Evolutionary conservation across 371 early-diverging fungal species (phyloP), one percentile per base, ranked within the genome.

Genomic region (Batrachochytrium dendrobatidis): DNA sequence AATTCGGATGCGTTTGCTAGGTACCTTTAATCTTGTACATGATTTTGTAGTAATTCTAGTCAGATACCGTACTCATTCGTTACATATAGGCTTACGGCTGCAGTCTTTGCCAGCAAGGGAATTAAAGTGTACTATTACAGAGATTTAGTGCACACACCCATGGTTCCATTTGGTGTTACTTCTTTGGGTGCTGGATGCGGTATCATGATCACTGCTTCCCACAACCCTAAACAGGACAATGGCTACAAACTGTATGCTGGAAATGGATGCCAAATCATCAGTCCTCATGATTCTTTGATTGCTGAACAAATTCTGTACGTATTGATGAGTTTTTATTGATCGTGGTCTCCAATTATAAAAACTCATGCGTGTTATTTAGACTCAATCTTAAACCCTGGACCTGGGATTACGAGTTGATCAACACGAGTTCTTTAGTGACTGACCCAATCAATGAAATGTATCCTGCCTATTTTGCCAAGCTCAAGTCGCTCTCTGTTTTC

Each of bases 201-300:
- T 59, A 76, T 96, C 60, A 93, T 96, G 92, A 87, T 98, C 53
- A 97, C 98, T 10, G 99, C 98, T 20, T 91, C 91, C 48, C 99
- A 99, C 68, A 99, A 99, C 69, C 98, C 99, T 30, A 92, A 91
- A 69, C 79, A 87, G 64, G 97, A 99, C 71, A 99, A 99, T 74
- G 73, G 99, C 12, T 94, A 98, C 75, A 99, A 99, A 77, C 89
- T 99, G 55, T 94, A 94, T 66, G 90, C 90, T 89, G 86, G 83
- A 58, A 94, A 94, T 61, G 90, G 88, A 0, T 88, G 90, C 55
- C 93, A 96, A 73, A 95, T 96, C 61, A 88, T 93, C 55, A 85
- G 92, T 17, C 95, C 96, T 10, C 81, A 85, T 35, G 95, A 95
- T 70, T 77, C 73, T 25, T 87, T 85, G 2, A 92, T 96, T 65